phyloP scores from a whole-genome alignment of 2,329 filamentous ascomycete species.

The Trichophyton rubrum region DNA sequence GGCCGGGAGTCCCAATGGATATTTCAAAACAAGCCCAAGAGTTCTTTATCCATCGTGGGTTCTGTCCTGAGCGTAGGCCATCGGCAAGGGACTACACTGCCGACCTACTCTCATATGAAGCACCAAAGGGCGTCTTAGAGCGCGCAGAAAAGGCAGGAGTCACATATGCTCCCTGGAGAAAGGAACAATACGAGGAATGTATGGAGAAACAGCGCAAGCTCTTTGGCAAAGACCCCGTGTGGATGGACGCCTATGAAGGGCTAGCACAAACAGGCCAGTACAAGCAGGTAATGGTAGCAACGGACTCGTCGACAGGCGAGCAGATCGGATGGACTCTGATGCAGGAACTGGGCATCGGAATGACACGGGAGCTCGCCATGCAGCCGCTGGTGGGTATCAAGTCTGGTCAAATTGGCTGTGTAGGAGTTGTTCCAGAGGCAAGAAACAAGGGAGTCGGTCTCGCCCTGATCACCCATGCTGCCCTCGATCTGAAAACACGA shows the following conservation, averaged over 20 bases:
- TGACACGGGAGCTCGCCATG: conserved; percentile 31
- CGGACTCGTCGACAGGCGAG: conserved; percentile 23
- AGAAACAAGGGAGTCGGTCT: conserved; percentile 32
- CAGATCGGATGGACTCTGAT: conserved; percentile 38
- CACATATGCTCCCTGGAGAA: conserved; percentile 11
- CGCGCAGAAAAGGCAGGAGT: conserved; percentile 18
- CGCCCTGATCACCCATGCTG: conserved; percentile 32
- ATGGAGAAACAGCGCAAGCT: conserved; percentile 11
- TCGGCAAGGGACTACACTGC: conserved; percentile 31
- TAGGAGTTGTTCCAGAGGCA: conserved; percentile 30
- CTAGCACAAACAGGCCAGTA: conserved; percentile 27
- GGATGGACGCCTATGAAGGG: conserved; percentile 30
- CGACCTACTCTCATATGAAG: conserved; percentile 26
- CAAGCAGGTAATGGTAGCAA: conserved; percentile 32
- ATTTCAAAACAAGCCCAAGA: conserved; percentile 23
- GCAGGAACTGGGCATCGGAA: conserved; percentile 23
- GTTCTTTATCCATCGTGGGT: conserved; percentile 34
- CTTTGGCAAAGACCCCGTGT: conserved; percentile 22
- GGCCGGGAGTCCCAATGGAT: conserved; percentile 33
- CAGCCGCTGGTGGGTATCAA: conserved; percentile 28
- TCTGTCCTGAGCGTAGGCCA: conserved; percentile 18
- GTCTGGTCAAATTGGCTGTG: conserved; percentile 35
- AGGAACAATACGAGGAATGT: conserved; percentile 11
- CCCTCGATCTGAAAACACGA: conserved; percentile 15
- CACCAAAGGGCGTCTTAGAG: conserved; percentile 25